Percentiles rank a stretch among this genome's conserved stretches.
Conservation (phyloP, 169 alveolate species). For the Condylostoma magnum region DNA sequence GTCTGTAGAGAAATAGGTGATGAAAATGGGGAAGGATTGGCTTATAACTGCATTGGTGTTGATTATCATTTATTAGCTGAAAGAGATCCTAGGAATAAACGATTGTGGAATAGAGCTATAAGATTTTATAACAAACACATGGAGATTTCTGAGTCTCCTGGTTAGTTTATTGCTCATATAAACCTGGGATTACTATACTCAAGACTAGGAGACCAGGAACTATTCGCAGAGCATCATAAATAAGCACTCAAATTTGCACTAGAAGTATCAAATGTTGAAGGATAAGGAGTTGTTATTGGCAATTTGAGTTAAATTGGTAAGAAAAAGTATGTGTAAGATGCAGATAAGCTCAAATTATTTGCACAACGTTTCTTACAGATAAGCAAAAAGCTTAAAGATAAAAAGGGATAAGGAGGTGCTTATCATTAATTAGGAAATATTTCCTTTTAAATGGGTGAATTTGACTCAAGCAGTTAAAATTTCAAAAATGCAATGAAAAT, state of each 20-base stretch:
- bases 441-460: slow-evolving; percentile 50
- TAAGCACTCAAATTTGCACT: slow-evolving; percentile 69
- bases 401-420: slow-evolving; percentile 67
- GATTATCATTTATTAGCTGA: slow-evolving; percentile 62
- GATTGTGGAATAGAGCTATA: slow-evolving; percentile 48
- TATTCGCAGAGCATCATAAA: slow-evolving; percentile 55
- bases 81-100: slow-evolving; percentile 16
- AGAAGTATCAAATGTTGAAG: slow-evolving; percentile 64
- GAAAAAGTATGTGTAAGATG: slow-evolving; percentile 39
- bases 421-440: slow-evolving; percentile 64
- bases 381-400: slow-evolving; percentile 57
- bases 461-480: slow-evolving; percentile 49
- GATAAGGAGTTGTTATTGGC: slow-evolving; percentile 75
- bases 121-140: slow-evolving; percentile 65
- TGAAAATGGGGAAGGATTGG: slow-evolving; percentile 74
- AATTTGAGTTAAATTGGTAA: slow-evolving; percentile 73
- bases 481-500: slow-evolving; percentile 67
- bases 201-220: slow-evolving; percentile 51
- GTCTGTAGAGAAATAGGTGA: slow-evolving; percentile 73
- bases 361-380: slow-evolving; percentile 62
- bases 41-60: slow-evolving; percentile 82
- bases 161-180: slow-evolving; percentile 73
- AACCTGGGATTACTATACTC: slow-evolving; percentile 71
- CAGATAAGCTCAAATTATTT: slow-evolving; percentile 53
- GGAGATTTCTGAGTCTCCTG: slow-evolving; percentile 73